Base-by-base conservation (phyloP, 2,329 filamentous ascomycete species). In the Calonectria honghensis region DNA sequence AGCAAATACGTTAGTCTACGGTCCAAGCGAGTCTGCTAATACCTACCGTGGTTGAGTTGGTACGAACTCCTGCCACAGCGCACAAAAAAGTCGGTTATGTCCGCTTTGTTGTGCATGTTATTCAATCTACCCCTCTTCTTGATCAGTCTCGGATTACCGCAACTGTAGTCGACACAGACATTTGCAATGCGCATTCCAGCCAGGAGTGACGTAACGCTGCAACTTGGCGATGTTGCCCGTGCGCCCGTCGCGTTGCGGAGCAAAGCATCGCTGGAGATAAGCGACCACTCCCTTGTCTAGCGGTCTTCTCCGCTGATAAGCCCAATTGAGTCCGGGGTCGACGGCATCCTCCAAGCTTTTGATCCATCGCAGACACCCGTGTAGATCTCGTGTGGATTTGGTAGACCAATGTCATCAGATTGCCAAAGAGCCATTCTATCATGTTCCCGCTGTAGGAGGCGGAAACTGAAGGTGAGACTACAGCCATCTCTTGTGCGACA, bases 371-470 rank as follows among this genome's bases (percentile, higher is more conserved):
- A 48, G 41, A 24, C 41, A 48, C 41, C 41, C 41, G 20, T 7
- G 29, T 11, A 31, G 24, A 54, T 29, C 24, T 31, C 51, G 27
- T 52, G 51, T 54, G 51, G 24, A 29, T 29, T 27, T 54, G 29
- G 29, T 27, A 11, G 24, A 31, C 27, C 18, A 64, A 68, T 63
- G 70, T 51, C 66, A 48, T 69, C 66, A 20, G 29, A 37, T 20
- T 69, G 66, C 24, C 61, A 72, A n/a, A 48, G 70, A n/a, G 67
- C 48, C 27, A 72, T 72, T 35, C 70, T 72, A 10, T 72, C 70
- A 20, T 72, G 70, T 37, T 67, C 70, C 18, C 63, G 70, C 48
- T 72, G 70, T 27, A 29, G 70, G 37, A 48, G 41, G 41, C 41
- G 41, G 20, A 48, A 48, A 24, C 41, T 48, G 7, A 48, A 48